Percentiles rank a stretch among this genome's conserved stretches.
Evolutionary conservation across 2,329 filamentous ascomycete genomes (phyloP).

Genomic region (Leptographium radiaticola): DNA sequence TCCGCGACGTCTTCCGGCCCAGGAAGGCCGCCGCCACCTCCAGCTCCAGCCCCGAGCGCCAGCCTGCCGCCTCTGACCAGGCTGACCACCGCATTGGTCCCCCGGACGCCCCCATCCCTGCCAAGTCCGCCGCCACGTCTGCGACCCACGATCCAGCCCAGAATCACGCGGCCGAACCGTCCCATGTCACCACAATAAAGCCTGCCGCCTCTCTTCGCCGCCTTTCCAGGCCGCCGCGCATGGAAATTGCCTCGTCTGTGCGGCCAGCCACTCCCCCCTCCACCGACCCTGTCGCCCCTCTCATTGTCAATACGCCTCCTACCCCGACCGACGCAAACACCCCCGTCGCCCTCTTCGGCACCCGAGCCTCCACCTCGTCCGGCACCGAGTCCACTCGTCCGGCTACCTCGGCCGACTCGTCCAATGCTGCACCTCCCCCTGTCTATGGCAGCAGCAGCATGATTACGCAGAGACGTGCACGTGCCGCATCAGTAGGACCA

Average conservation of each 20-base stretch:
- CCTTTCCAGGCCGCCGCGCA: slow-evolving; percentile 16
- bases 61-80: background rate
- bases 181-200: slow-evolving; percentile 7
- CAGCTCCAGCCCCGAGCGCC: slow-evolving; percentile 25
- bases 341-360: slow-evolving; percentile 8
- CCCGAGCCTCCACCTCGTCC: slow-evolving; percentile 1
- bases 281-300: slow-evolving; percentile 30
- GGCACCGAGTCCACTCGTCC: slow-evolving; percentile 1
- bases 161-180: background rate
- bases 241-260: slow-evolving; percentile 13
- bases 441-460: slow-evolving; percentile 38
- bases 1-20: slow-evolving; percentile 57
- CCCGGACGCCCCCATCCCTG: background rate
- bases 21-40: slow-evolving; percentile 34
- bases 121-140: background rate
- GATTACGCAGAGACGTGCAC: slow-evolving; percentile 51
- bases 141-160: background rate
- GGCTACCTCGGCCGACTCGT: slow-evolving; percentile 11
- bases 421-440: slow-evolving; percentile 47
- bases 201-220: slow-evolving; percentile 15
- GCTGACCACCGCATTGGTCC: slow-evolving; percentile 5
- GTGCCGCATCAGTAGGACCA: slow-evolving; percentile 49
- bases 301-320: slow-evolving; percentile 54
- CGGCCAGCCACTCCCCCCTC: slow-evolving; percentile 35
- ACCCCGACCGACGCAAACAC: slow-evolving; percentile 39